Base-by-base conservation (phyloP, 1,139 yeast genomes). In the Debaryomyces psychrophilus region DNA sequence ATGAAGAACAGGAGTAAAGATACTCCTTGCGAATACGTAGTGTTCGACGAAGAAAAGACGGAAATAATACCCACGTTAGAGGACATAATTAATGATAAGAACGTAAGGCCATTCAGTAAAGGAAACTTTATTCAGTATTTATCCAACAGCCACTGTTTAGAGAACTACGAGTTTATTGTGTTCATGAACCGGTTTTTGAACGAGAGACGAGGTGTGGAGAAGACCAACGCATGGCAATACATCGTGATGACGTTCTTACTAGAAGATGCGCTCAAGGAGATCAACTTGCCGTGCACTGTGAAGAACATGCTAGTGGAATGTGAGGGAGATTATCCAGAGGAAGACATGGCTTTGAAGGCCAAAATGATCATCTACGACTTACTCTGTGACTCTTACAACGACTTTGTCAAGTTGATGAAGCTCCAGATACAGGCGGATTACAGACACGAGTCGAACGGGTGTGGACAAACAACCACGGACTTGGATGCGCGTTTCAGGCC, bases 141-240 rank as follows among this genome's bases (percentile, higher is more conserved):
- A 37, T 46, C 55, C 28, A 49, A 57, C 27, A 61, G 62, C 25
- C 76, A 71, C 50, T 69, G 76, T 53, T 53, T 65, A 37, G 77
- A 71, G 48, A 71, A 71, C 54, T 60, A 64, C 41, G 72, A 69
- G 51, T 71, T 68, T 44, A 54, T 71, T 11, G 46, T 64, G 36
- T 71, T 68, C 42, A 56, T 70, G 31, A 65, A 67, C 49, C 50
- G 53, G 14, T 65, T 58, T 39, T 49, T 60, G 34, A 45, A 45
- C n/a, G 43, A 60, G 12, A 49, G 42, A 22, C 56, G 51, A 38
- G 45, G 47, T n/a, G 49, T 48, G 37, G 54, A 62, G 44, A 46
- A 51, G 37, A 44, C 39, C 20, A 41, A 33, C 7, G 50, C 50
- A 31, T 71, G 77, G 77, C 46, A 52, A 22, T 47, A 46, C 20